Percentiles rank a stretch among this genome's conserved stretches.
Evolutionary conservation across 176 grass and related monocot species (phyloP).

Genomic region (Triticum turgidum): DNA sequence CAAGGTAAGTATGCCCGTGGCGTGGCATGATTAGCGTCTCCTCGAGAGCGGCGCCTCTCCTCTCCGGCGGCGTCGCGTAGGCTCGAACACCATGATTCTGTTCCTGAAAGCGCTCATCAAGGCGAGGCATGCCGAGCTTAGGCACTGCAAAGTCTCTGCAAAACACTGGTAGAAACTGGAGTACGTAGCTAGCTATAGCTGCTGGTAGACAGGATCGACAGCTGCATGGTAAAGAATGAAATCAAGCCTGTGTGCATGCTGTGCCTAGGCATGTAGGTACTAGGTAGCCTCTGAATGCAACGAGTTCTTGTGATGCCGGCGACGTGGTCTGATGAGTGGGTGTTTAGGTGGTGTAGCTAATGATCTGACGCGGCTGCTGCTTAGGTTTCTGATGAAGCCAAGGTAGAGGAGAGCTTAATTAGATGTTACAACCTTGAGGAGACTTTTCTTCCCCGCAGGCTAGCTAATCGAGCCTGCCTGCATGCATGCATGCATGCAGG

Average conservation of each 20-base stretch:
- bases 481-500: neutral
- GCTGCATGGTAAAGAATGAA: neutral
- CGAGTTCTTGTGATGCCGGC: neutral
- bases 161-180: neutral
- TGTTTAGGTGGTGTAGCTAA: neutral
- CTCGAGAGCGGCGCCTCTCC: conserved; percentile 25
- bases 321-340: neutral
- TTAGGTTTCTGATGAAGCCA: conserved; percentile 1
- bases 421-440: neutral
- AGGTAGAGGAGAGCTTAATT: neutral
- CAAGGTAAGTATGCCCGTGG: neutral
- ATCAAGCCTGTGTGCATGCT: neutral
- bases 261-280: neutral
- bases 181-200: neutral
- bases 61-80: neutral
- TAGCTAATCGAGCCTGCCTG: neutral
- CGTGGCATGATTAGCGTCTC: conserved; percentile 28
- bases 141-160: neutral
- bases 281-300: neutral
- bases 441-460: neutral
- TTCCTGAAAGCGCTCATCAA: conserved; percentile 28
- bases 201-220: neutral
- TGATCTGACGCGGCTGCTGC: conserved; percentile 20
- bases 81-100: conserved; percentile 44
- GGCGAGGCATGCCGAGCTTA: neutral